A percentile compares a stretch with the other conserved stretches of the same genome.
These are phyloP conservation scores for Periglandula ipomoeae DNA, from an alignment of 2,329 filamentous ascomycete genomes.

Conservation along the genomic window DNA sequence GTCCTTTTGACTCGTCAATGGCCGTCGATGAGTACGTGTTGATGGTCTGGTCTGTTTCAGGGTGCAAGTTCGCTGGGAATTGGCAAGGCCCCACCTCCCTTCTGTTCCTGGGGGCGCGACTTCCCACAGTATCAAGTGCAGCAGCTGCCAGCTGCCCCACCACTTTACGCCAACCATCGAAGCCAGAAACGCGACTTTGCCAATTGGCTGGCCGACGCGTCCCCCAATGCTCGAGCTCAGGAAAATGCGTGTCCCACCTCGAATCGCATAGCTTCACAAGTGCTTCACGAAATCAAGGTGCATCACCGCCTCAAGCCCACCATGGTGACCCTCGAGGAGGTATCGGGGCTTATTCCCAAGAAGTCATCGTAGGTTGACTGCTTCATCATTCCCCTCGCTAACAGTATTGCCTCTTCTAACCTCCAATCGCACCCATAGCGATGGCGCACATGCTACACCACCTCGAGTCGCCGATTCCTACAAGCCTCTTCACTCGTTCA, in stretches of 20 bases:
- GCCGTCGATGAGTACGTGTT: too few species aligned
- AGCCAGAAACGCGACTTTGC: not conserved
- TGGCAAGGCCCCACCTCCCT: too few species aligned
- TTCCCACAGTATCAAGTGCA: too few species aligned
- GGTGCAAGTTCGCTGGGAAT: too few species aligned
- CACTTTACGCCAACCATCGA: conserved; percentile 1
- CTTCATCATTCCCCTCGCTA: too few species aligned
- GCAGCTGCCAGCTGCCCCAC: not conserved
- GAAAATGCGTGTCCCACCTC: not conserved
- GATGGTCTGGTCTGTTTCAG: too few species aligned
- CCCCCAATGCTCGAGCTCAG: not conserved
- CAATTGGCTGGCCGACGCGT: not conserved
- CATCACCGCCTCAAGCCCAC: conserved; percentile 4
- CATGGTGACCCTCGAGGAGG: conserved; percentile 27
- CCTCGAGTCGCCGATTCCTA: conserved; percentile 53
- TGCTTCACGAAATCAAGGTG: not conserved
- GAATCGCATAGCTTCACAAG: not conserved
- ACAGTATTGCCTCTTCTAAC: not conserved
- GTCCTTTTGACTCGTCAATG: too few species aligned
- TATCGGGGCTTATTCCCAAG: conserved; percentile 23
- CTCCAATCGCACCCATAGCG: conserved; percentile 12
- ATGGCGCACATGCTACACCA: conserved; percentile 29
- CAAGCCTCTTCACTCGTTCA: conserved; percentile 66
- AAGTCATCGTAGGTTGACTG: conserved; percentile 22
- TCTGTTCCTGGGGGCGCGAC: too few species aligned